These are phyloP conservation scores for Puccinia polysora DNA, from an alignment of 1,284 basidiomycete genomes.

Conservation along the genomic window DNA sequence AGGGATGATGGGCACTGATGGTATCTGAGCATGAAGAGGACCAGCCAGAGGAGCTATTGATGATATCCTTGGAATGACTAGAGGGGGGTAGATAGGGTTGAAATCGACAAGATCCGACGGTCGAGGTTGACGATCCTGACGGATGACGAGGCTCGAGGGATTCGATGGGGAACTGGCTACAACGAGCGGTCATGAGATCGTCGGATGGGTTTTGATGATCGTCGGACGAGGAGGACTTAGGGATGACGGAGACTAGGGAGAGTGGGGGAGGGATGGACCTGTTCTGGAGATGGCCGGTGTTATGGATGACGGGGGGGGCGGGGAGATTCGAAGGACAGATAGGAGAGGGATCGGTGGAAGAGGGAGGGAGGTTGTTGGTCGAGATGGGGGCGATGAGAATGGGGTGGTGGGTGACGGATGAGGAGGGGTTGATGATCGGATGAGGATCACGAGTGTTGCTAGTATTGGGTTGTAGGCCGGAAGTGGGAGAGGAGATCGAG, in stretches of 20 bases:
- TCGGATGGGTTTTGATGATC: constrained; percentile 5
- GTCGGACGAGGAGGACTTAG: background rate
- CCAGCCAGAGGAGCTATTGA: background rate
- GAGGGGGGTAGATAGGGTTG: constrained; percentile 9
- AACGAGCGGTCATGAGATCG: constrained; percentile 32
- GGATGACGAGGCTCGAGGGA: background rate
- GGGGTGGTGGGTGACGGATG: too few species aligned
- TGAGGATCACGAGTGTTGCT: too few species aligned
- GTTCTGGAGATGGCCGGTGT: background rate
- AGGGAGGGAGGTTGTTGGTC: too few species aligned
- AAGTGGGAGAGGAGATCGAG: too few species aligned
- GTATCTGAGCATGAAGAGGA: background rate
- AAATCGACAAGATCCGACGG: constrained; percentile 13
- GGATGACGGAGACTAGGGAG: background rate
- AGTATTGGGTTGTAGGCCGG: too few species aligned
- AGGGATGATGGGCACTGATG: too few species aligned
- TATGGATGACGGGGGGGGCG: background rate
- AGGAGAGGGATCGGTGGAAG: too few species aligned
- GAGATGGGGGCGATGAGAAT: too few species aligned
- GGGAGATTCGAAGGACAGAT: background rate
- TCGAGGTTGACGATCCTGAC: background rate
- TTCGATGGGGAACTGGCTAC: constrained; percentile 28
- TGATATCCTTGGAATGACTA: background rate
- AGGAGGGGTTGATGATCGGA: too few species aligned
- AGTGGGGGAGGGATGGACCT: constrained; percentile 8